Conservation (phyloP, 2,329 filamentous ascomycete genomes). For the Botrytis elliptica region DNA sequence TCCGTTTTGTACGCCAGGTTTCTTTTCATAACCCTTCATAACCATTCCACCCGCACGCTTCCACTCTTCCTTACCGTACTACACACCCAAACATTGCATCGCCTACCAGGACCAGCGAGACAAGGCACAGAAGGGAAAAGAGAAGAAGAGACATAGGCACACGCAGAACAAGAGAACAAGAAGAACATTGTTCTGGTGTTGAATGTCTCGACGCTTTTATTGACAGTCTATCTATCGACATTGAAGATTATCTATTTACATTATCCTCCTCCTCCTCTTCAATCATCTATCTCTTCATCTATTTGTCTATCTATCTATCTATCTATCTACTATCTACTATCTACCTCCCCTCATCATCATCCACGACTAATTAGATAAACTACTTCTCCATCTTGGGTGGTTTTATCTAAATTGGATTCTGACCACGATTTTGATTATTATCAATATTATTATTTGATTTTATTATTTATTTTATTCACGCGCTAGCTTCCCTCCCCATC, state of each 20-base stretch:
- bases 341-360: background rate
- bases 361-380: background rate
- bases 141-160: background rate
- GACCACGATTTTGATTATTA: background rate
- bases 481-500: background rate
- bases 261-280: background rate
- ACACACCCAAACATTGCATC: background rate
- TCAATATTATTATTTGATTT: too few species aligned
- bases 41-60: constrained; percentile 1
- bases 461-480: background rate
- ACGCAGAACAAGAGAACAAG: background rate
- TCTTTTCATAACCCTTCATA: background rate
- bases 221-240: background rate
- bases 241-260: background rate
- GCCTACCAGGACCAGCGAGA: background rate
- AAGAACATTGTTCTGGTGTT: background rate
- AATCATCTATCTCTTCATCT: background rate
- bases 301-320: too few species aligned
- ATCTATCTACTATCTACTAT: background rate
- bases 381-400: background rate
- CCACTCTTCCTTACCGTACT: constrained; percentile 9
- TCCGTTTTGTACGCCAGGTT: background rate
- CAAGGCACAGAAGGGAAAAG: background rate
- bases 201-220: background rate
- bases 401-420: background rate